Base-by-base conservation (phyloP, 164 flowering plant genomes). In the Chimonanthus salicifolius region DNA sequence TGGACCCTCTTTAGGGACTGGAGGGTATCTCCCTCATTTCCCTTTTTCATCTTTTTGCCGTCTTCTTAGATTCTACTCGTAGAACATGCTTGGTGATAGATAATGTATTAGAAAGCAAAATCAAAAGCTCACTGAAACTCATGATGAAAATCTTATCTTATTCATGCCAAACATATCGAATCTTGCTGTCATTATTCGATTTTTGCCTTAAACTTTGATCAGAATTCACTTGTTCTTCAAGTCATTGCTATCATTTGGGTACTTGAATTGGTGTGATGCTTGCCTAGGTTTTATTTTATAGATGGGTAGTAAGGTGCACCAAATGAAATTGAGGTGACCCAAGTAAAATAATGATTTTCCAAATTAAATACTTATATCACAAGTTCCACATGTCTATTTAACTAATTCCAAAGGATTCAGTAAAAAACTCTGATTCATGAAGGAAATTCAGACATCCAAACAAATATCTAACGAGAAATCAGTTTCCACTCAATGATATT, bases 251-350 rank as follows among this genome's bases (percentile, higher is more conserved):
- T 9, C 66, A 18, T 63, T 63, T 63, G 66, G 10, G 33, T 58
- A 54, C 16, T 54, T 54, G 60, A 54, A 54, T 63, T 63, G 66
- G 46, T 63, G 66, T 63, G 66, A 20, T 63, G 33, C 66, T 63
- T 33, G 66, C 66, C 46, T 33, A 43, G 0, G 5, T 63, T 4
- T 33, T 63, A 18, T 63, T 13, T 63, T 63, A n/a, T 6, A 20
- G 66, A 63, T 63, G 18, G 16, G 44, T 4, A 63, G 44, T 63
- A 44, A 21, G 66, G 18, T 21, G 66, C 33, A 63, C 66, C 66
- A 63, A 63, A 63, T 21, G 43, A 10, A 63, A 63, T 6, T 63
- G 66, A 2, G 43, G 43, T 63, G 21, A 20, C 4, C 66, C 66
- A 20, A 63, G 10, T 4, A 6, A 54, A 4, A 0, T 11, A 6